A percentile compares a stretch with the other conserved stretches of the same genome.
phyloP scores from a whole-genome alignment of 371 early-diverging fungal genomes.

The Mucor piriformis region DNA sequence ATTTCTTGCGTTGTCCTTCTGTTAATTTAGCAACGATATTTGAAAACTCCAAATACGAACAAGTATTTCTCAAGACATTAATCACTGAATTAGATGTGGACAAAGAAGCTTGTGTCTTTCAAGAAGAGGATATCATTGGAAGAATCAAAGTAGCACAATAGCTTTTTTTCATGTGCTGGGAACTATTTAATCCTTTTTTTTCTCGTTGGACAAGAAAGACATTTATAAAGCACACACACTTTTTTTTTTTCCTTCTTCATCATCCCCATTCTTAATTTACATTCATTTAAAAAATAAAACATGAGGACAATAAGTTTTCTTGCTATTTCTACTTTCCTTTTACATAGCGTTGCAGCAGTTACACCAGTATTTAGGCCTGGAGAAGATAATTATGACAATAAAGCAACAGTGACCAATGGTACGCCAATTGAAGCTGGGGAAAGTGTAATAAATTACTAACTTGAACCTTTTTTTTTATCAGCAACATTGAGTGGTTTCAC shows the following conservation, averaged over 20 bases:
- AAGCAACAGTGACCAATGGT: constrained; percentile 10
- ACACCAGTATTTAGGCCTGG: background rate
- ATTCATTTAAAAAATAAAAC: background rate
- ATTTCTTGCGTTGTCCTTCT: constrained; percentile 87
- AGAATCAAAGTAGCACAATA: constrained; percentile 11
- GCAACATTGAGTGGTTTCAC: constrained; percentile 20
- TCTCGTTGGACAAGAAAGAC: constrained; percentile 21
- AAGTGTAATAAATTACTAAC: too few relatives aligned
- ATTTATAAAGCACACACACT: background rate
- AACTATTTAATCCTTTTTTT: constrained; percentile 6
- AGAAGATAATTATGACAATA: constrained; percentile 4
- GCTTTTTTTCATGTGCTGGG: constrained; percentile 4
- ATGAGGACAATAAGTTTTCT: background rate
- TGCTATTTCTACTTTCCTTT: constrained; percentile 6
- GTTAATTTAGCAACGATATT: constrained; percentile 76
- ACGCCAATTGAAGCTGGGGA: background rate
- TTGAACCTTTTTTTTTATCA: constrained; percentile 7
- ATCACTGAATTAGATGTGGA: constrained; percentile 30
- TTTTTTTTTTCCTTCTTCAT: constrained; percentile 4
- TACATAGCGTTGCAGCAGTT: background rate
- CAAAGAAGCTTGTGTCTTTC: constrained; percentile 28
- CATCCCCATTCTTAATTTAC: background rate
- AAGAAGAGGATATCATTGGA: constrained; percentile 14
- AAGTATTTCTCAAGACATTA: constrained; percentile 44
- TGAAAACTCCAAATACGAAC: constrained; percentile 78